phyloP scores from a whole-genome alignment of 371 early-diverging fungal species.

The Chytridium lagenaria region DNA sequence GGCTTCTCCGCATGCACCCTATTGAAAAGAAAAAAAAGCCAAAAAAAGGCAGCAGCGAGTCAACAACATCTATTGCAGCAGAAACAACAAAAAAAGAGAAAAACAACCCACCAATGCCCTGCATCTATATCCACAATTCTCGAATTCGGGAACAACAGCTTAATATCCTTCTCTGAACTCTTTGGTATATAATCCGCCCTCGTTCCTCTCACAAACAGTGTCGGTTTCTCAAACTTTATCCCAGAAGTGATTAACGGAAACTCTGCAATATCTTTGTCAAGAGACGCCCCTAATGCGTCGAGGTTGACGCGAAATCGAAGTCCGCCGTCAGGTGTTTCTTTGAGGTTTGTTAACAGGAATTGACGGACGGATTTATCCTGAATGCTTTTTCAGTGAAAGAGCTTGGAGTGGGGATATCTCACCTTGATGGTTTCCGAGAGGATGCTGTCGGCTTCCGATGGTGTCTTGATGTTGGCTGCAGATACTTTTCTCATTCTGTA shows the following conservation, averaged over 20 bases:
- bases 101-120: slow-evolving; percentile 27
- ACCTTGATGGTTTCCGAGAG: slow-evolving; percentile 53
- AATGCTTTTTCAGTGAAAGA: too few relatives aligned
- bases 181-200: slow-evolving; percentile 70
- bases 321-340: slow-evolving; percentile 47
- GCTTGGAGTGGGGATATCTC: not conserved
- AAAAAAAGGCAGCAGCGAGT: not conserved
- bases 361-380: slow-evolving; percentile 74
- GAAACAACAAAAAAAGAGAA: not conserved
- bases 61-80: not conserved
- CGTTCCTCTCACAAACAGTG: slow-evolving; percentile 82
- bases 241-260: slow-evolving; percentile 51
- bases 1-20: slow-evolving; percentile 85
- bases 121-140: slow-evolving; percentile 59
- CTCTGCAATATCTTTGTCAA: slow-evolving; percentile 45
- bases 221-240: slow-evolving; percentile 60
- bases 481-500: slow-evolving; percentile 76
- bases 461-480: slow-evolving; percentile 56
- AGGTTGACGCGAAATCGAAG: slow-evolving; percentile 78
- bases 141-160: slow-evolving; percentile 69
- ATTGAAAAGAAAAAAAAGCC: not conserved
- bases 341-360: slow-evolving; percentile 90
- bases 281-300: slow-evolving; percentile 62
- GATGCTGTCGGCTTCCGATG: slow-evolving; percentile 76
- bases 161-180: slow-evolving; percentile 54